phyloP scores from a whole-genome alignment of 345 rosid genomes.

The Gossypium arboreum region DNA sequence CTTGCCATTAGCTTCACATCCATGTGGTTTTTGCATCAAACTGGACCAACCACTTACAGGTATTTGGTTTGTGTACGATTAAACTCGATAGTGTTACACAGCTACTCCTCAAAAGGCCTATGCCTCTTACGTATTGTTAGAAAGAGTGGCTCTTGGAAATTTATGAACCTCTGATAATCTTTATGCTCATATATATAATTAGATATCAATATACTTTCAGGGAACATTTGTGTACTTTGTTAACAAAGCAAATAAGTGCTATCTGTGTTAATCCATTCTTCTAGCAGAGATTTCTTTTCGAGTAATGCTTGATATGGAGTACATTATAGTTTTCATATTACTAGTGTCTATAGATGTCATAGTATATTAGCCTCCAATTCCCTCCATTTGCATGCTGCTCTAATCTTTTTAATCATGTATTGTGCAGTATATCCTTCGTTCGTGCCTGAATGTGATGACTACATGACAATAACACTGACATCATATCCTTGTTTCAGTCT shows the following conservation, averaged over 20 bases:
- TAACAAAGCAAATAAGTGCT: background rate
- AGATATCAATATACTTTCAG: background rate
- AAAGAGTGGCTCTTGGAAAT: background rate
- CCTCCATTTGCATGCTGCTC: background rate
- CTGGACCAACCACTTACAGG: conserved; percentile 96
- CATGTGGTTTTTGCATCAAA: conserved; percentile 93
- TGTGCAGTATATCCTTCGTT: background rate
- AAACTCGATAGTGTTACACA: background rate
- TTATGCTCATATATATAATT: background rate
- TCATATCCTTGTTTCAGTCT: conserved; percentile 36
- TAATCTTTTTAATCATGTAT: background rate
- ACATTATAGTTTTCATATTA: background rate
- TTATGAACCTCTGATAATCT: background rate
- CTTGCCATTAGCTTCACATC: conserved; percentile 94
- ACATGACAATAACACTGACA: background rate
- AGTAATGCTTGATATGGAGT: background rate
- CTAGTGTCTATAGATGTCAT: no score
- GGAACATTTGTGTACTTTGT: background rate
- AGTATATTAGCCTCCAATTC: background rate
- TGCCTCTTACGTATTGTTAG: background rate
- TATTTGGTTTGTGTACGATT: conserved; percentile 7
- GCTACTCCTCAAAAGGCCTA: background rate
- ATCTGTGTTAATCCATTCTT: background rate
- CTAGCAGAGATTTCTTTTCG: background rate
- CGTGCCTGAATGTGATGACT: background rate